Base-by-base conservation (phyloP, 768 basidiomycete genomes). In the Russula compacta region DNA sequence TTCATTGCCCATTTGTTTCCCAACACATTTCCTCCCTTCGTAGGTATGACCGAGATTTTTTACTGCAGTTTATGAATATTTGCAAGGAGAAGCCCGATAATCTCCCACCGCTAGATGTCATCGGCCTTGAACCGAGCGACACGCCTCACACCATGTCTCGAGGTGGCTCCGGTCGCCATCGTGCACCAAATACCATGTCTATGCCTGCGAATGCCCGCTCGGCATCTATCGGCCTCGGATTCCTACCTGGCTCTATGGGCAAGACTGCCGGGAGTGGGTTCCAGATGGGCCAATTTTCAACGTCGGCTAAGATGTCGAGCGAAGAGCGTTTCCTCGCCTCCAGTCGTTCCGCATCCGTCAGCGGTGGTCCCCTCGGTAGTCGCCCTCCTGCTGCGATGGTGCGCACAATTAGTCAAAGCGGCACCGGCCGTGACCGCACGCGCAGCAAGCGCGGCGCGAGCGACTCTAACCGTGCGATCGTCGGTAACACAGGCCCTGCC, bases 11-110 rank as follows among this genome's bases (percentile, higher is more conserved):
- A 6, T 11, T 33, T 65, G 38, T 6, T 46, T 29, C 58, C 62
- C 54, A 64, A 36, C 50, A 33, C 17, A 14, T 39, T 39, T 39
- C 24, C 55, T 9, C 50, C 32, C 55, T 9, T 52, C 32, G 17
- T 63, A 92, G 95, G 69, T 99, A 99, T 71, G 93, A 98, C 72
- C 92, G 95, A 39, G 92, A 95, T 19, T 99, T 99, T 84, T 81
- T 99, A 29, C 75, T 99, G 61, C 95, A 99, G 71, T 99, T 99
- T 77, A 94, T 97, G 90, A 74, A 76, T 24, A 75, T 95, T 62
- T 99, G 97, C 80, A 90, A 85, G 73, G 95, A 98, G 76, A 95
- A 94, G 73, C 95, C 97, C 3, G 92, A 91, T 56, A 79, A 82
- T 58, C 85, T 98, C 32, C 92, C 93, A 43, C 83, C 92, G 62